A percentile compares a stretch with the other conserved stretches of the same genome.
Conservation (phyloP, 2,329 filamentous ascomycete species). For the Didymella pinodella region DNA sequence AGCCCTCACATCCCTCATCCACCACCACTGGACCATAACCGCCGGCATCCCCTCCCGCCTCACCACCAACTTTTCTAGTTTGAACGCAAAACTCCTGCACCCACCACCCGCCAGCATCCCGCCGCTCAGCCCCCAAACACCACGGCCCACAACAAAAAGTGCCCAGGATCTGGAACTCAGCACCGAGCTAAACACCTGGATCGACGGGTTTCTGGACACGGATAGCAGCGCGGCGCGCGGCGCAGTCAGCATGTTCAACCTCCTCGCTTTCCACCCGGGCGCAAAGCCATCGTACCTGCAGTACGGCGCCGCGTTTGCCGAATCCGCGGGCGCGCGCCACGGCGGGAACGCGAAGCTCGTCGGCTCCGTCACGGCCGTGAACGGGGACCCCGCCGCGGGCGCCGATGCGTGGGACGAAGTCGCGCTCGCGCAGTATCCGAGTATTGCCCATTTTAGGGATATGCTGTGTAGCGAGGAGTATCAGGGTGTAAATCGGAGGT, state of each 20-base stretch:
- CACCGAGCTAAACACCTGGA: constrained; percentile 60
- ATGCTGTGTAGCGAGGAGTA: constrained; percentile 67
- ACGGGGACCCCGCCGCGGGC: neutral
- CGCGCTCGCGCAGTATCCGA: constrained; percentile 70
- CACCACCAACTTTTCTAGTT: constrained; percentile 47
- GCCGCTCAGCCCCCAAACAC: constrained; percentile 40
- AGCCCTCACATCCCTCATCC: constrained; percentile 32
- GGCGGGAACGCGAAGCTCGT: constrained; percentile 70
- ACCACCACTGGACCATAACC: constrained; percentile 48
- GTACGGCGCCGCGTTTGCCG: constrained; percentile 64
- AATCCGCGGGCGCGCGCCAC: constrained; percentile 59
- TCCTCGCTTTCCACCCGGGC: constrained; percentile 64
- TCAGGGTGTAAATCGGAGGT: constrained; percentile 64
- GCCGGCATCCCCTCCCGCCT: constrained; percentile 57
- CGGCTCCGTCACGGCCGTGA: constrained; percentile 44
- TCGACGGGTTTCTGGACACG: constrained; percentile 46
- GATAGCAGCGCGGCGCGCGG: constrained; percentile 38
- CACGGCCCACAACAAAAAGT: constrained; percentile 8
- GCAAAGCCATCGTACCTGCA: constrained; percentile 63
- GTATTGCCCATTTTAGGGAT: constrained; percentile 67
- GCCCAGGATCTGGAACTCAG: constrained; percentile 65
- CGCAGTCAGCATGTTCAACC: constrained; percentile 70
- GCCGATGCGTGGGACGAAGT: constrained; percentile 66
- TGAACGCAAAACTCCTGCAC: constrained; percentile 52
- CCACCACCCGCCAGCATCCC: constrained; percentile 48